A percentile compares a stretch with the other conserved stretches of the same genome.
Conservation (phyloP, 768 basidiomycete species). For the Mycena alexandri region DNA sequence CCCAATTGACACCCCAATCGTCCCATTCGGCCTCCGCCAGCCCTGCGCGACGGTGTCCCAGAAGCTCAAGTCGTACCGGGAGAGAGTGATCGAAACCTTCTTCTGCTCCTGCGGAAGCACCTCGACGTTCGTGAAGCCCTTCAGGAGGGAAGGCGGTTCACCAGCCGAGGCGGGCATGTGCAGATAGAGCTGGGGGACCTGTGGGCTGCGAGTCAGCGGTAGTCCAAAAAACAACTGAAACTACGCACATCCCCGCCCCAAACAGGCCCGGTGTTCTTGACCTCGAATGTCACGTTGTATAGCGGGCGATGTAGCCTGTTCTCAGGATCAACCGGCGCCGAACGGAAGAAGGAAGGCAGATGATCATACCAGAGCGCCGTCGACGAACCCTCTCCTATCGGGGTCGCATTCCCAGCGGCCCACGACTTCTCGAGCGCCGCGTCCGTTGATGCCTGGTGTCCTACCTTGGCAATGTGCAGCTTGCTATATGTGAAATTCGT, state of each 20-base stretch:
- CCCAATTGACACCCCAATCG: conserved; percentile 73
- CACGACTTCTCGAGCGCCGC: conserved; percentile 60
- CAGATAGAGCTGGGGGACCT: conserved; percentile 84
- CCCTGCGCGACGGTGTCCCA: conserved; percentile 84
- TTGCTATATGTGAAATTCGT: conserved; percentile 81
- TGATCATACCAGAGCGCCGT: conserved; percentile 67
- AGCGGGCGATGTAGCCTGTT: conserved; percentile 76
- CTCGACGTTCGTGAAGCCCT: conserved; percentile 75
- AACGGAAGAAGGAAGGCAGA: not conserved
- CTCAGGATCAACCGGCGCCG: not conserved
- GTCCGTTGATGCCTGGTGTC: conserved; percentile 52
- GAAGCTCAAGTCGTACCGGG: conserved; percentile 77
- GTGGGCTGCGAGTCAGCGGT: conserved; percentile 13
- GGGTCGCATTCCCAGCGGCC: conserved; percentile 70
- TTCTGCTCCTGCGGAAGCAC: conserved; percentile 61
- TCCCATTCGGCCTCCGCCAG: conserved; percentile 78
- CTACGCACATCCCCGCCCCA: conserved; percentile 74
- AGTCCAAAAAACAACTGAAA: not conserved
- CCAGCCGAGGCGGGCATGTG: conserved; percentile 72
- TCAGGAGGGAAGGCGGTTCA: conserved; percentile 80
- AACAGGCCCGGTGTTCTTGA: conserved; percentile 73
- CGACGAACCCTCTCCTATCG: conserved; percentile 68
- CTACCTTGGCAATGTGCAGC: conserved; percentile 62
- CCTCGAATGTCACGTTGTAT: conserved; percentile 70
- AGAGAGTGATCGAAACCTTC: conserved; percentile 67